A percentile compares a stretch with the other conserved stretches of the same genome.
Conservation (phyloP, 257 asterid genomes). For the Henckelia pumila region DNA sequence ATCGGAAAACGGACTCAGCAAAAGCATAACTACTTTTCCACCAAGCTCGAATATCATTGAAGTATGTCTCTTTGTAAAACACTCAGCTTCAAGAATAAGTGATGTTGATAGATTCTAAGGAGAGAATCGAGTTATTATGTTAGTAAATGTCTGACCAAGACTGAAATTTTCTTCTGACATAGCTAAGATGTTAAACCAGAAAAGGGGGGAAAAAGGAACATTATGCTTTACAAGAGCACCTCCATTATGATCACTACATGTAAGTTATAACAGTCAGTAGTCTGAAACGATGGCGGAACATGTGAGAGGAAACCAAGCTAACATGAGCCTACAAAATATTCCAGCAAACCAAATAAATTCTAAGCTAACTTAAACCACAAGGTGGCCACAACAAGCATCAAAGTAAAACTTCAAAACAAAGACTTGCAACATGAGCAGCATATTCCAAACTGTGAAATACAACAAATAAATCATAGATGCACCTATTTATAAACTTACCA, state of each 20-base stretch:
- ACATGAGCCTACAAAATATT: too few relatives aligned
- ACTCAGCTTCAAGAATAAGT: background rate
- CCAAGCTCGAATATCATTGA: background rate
- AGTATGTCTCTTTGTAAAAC: background rate
- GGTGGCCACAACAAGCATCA: background rate
- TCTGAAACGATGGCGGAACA: too few relatives aligned
- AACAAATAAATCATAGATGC: background rate
- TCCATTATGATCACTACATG: background rate
- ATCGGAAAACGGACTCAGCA: background rate
- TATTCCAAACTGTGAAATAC: background rate
- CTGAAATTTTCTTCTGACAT: background rate
- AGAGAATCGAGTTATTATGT: background rate
- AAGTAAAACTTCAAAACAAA: background rate
- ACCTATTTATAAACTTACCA: constrained; percentile 14
- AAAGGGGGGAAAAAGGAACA: background rate
- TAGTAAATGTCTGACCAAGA: too few relatives aligned
- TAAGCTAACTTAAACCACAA: background rate
- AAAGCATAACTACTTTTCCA: background rate
- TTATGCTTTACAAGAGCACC: background rate
- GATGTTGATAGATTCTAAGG: background rate
- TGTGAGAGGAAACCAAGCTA: too few relatives aligned
- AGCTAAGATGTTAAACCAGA: background rate
- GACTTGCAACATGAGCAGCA: background rate
- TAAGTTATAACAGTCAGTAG: too few relatives aligned
- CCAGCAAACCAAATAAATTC: background rate